Percentiles rank a stretch among this genome's conserved stretches.
Evolutionary conservation across 768 basidiomycete species (phyloP).

Genomic region (Tulasnella sp.): DNA sequence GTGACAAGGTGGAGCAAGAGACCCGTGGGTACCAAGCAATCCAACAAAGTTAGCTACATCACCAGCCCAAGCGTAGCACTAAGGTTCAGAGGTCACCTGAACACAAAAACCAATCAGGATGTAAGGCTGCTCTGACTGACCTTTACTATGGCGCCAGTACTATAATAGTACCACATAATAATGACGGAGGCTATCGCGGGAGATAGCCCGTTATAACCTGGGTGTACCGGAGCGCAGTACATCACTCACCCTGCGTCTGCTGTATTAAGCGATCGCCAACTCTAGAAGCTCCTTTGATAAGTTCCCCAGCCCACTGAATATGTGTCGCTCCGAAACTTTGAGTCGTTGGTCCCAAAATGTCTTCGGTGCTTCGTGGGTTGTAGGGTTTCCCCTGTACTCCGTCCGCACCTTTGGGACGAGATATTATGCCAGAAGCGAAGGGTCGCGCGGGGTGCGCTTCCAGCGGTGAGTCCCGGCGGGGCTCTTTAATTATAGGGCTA

Average conservation of each 20-base stretch:
- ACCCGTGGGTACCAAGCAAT: not conserved
- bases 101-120: not conserved
- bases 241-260: slow-evolving; percentile 8
- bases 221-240: not conserved
- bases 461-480: not conserved
- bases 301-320: not conserved
- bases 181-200: not conserved
- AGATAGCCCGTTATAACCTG: not conserved
- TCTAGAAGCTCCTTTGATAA: not conserved
- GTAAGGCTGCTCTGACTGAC: not conserved
- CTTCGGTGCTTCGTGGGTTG: not conserved
- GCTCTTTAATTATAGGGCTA: slow-evolving; percentile 13
- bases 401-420: not conserved
- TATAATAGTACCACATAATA: slow-evolving; percentile 17
- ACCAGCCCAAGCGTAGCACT: slow-evolving; percentile 5
- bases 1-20: not conserved
- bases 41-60: not conserved
- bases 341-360: not conserved
- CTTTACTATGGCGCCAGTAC: not conserved
- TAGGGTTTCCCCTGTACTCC: not conserved
- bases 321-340: slow-evolving; percentile 11
- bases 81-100: not conserved
- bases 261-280: not conserved
- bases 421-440: slow-evolving; percentile 5
- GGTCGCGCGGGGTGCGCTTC: not conserved